Conservation (phyloP, 1,139 yeast genomes). For the Dujonia santamariae region DNA sequence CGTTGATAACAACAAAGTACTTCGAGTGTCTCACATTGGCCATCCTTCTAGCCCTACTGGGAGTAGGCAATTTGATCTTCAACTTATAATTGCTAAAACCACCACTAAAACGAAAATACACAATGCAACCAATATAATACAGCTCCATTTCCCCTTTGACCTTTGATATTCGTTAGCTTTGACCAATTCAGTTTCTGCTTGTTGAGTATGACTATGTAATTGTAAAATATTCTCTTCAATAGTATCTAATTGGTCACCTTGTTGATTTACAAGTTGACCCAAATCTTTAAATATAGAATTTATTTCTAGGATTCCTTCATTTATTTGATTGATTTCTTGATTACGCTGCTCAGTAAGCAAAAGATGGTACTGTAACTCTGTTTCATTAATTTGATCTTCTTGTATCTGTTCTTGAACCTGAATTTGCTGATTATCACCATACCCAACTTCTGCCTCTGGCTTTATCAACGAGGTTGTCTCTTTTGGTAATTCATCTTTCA, state of each 20-base stretch:
- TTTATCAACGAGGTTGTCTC: conserved; percentile 30
- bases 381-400: conserved; percentile 43
- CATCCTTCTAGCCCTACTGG: no score
- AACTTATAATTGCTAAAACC: conserved; percentile 39
- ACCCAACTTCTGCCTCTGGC: conserved; percentile 13
- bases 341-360: conserved; percentile 71
- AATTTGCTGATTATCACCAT: conserved; percentile 10
- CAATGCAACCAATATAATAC: conserved; percentile 53
- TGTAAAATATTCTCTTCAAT: conserved; percentile 75
- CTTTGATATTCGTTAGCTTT: conserved; percentile 77
- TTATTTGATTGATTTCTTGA: conserved; percentile 66
- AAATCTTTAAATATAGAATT: conserved; percentile 81
- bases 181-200: conserved; percentile 65
- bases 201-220: conserved; percentile 63
- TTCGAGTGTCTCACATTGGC: no score
- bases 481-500: conserved; percentile 13
- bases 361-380: conserved; percentile 74
- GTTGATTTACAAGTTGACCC: conserved; percentile 74
- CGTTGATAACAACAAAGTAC: no score
- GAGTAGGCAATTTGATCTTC: no score
- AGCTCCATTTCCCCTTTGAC: conserved; percentile 69
- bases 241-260: conserved; percentile 79
- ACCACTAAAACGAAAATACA: conserved; percentile 35
- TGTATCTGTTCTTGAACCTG: conserved; percentile 36
- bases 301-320: conserved; percentile 77